Base-by-base conservation (phyloP, 2,329 filamentous ascomycete genomes). In the Graphium sp. region DNA sequence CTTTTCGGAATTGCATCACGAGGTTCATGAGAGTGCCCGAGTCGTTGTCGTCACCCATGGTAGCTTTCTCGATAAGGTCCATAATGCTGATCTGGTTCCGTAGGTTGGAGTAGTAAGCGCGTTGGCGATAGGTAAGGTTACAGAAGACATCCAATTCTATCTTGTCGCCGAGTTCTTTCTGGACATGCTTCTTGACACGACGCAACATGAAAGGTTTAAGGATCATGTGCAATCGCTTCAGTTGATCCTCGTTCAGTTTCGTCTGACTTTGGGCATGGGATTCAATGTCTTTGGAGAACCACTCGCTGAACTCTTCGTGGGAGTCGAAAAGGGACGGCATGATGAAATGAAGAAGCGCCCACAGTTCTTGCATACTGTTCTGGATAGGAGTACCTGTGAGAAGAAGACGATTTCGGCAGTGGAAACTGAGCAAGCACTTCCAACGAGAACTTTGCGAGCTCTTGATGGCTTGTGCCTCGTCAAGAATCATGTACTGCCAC, bases 401-500 rank as follows among this genome's bases (percentile, higher is more conserved):
- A 24, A 98, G 60, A 26, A 98, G 68, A 39, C 89, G 74, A 53
- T 95, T 98, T 35, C 89, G 79, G 56, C 87, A 95, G 49, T 91
- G 81, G 63, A 95, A 95, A 28, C 78, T 79, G 26, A 98, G 63
- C 38, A 98, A 55, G 39, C 79, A 85, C 66, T 95, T 98, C 89
- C 89, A 98, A 46, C 89, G 73, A 11, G 85, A 93, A 58, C 84
- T 94, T 44, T 81, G 74, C 1, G 89, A 94, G 36, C 85, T 94
- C 62, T 98, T 98, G 71, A 98, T 95, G 39, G 89, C 89, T 49
- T 98, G 89, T 2, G 89, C 89, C 53, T 98, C 89, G 42, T 98
- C 89, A 22, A 98, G 69, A 50, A 98, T 94, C 89, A 98, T 98
- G 60, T 98, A 95, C 56, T 95, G 89, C 89, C 89, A 98, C 42